Base-by-base conservation (phyloP, 2,329 filamentous ascomycete species). In the Rhynchosporium secalis region DNA sequence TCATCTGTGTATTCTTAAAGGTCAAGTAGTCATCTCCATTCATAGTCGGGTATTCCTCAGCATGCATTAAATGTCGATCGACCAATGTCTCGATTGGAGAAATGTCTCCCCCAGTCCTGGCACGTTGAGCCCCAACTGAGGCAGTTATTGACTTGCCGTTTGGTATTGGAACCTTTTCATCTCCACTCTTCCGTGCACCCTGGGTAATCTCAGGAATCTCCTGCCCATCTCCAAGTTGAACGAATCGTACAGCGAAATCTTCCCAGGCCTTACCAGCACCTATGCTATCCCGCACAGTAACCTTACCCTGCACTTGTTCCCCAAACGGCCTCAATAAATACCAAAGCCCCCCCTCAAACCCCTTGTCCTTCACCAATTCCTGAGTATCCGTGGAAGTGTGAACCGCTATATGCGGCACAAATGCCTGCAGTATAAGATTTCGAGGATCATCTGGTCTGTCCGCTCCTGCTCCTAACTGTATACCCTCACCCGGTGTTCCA, bases 321-420 rank as follows among this genome's bases (percentile, higher is more conserved):
- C 95, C 95, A 78, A 96, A 99, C 0, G 95, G 94, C 56, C 94
- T 83, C 61, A 99, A 78, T 29, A 99, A 79, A 75, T 96, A 90
- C 80, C 92, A 88, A 55, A 99, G 81, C 0, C 94, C 93, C 49
- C 86, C 83, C 45, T 85, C 80, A 68, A 98, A 91, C 0, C 96
- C 96, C 77, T 99, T 99, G 66, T 89, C 87, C 63, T 81, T 82
- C 60, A 92, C 83, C 62, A 99, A 77, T 62, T 88, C 83, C 72
- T 97, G 90, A 0, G 92, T 95, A 73, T 98, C 94, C 15, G 84
- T 79, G 13, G 94, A 96, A n/a, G 92, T 86, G 69, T 93, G 89
- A 33, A 99, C 85, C 6, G 90, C 91, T 51, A 99, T 86, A 66
- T 95, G 90, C 0, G 95, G 96, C 13, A 94, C 91, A 74, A 96